These are phyloP conservation scores for Arachis hypogaea DNA, from an alignment of 306 rosid genomes.

Conservation along the genomic window DNA sequence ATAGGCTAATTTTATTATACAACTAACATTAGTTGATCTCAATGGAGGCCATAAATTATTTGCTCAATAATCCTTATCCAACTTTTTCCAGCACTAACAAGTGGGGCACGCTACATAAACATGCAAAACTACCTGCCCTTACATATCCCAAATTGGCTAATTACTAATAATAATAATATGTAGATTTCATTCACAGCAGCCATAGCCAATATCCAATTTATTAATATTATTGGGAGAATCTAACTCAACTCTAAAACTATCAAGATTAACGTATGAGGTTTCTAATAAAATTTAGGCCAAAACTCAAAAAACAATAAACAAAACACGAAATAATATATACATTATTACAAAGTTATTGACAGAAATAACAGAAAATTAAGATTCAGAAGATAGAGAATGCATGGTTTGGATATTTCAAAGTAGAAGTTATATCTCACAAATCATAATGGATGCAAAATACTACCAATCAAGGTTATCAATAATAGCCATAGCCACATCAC, in stretches of 20 bases:
- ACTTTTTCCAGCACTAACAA: constrained; percentile 38
- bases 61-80: constrained; percentile 26
- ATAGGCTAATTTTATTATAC: no score
- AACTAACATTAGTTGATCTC: not conserved
- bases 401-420: constrained; percentile 36
- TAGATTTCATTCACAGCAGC: not conserved
- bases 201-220: not conserved
- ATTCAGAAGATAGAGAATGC: constrained; percentile 6
- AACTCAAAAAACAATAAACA: no score
- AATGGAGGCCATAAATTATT: constrained; percentile 40
- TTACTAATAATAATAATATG: not conserved
- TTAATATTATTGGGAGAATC: no score
- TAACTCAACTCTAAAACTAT: no score
- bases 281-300: no score
- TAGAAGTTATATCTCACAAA: not conserved
- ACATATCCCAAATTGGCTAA: not conserved
- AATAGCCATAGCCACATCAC: constrained; percentile 81
- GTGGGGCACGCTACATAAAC: constrained; percentile 26
- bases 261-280: no score
- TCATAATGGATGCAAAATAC: no score
- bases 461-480: constrained; percentile 64
- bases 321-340: not conserved
- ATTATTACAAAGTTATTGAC: not conserved
- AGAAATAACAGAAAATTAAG: not conserved
- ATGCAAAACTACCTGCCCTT: constrained; percentile 14